Base-by-base conservation (phyloP, 2,329 filamentous ascomycete species). In the Raffaelea deltoideospora region DNA sequence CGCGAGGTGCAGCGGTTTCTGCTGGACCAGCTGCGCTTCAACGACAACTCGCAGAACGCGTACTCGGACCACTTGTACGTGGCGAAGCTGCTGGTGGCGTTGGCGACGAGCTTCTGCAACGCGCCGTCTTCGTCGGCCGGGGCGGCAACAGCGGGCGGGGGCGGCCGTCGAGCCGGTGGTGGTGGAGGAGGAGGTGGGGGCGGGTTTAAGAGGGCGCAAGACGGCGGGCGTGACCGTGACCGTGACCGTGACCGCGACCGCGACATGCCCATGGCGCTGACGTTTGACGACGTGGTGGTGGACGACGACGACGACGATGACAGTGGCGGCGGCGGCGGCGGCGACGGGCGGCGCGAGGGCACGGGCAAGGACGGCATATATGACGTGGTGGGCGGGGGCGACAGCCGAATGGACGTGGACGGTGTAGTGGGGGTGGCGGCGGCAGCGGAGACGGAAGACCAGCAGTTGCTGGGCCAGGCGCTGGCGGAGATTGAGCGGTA, bases 61-160 rank as follows among this genome's bases (percentile, higher is more conserved):
- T 92, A 75, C 51, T 94, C 87, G 5, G 92, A 98, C 50, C 79
- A 87, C 43, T 77, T 83, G 49, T 98, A 95, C 52, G 74, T 98
- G 37, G 76, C 85, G 8, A 80, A 70, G 18, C 65, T 98, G 19
- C 80, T 98, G 9, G 62, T 66, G 30, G 65, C 69, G 0, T 55
- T 79, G 20, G 66, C 73, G 2, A 65, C 64, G 1, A 74, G 69
- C n/a, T 58, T 76, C 64, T 78, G 34, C 64, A 66, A 0, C 53
- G 59, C 30, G 56, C 50, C 36, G 55, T 56, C n/a, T 44, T 45
- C 11, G 46, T 46, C 32, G 20, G n/a, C 4, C 7, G 20, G 4
- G 19, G 24, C 24, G 21, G 19, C 15, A 37, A 24, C 29, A 33
- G 24, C 31, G n/a, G 27, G 38, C 53, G 28, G 15, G 13, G 22